phyloP scores from a whole-genome alignment of 2,329 filamentous ascomycete species.

The Triangularia setosa region DNA sequence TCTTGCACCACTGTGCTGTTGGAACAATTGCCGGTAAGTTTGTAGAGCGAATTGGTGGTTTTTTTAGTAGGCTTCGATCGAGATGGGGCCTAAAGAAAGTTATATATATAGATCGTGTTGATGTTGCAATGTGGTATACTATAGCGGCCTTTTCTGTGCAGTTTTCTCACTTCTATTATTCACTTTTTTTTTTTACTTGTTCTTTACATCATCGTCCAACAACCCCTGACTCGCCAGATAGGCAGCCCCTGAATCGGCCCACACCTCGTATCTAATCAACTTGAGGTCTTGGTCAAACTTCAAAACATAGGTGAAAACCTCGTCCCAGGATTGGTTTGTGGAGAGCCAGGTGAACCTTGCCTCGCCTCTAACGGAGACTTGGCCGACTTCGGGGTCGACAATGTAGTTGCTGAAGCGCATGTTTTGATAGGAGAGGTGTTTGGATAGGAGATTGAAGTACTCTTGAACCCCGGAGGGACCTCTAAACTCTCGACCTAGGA shows the following conservation, averaged over 20 bases:
- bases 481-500: conserved; percentile 33
- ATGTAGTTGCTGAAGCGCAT: conserved; percentile 30
- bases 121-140: too few relatives aligned
- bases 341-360: conserved; percentile 33
- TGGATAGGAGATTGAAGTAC: conserved; percentile 30
- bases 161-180: background rate
- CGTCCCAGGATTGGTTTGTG: conserved; percentile 33
- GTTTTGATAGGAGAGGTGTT: conserved; percentile 28
- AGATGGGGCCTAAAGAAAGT: too few relatives aligned
- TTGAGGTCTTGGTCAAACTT: conserved; percentile 28
- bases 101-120: too few relatives aligned
- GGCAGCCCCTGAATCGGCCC: conserved; percentile 37
- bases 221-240: conserved; percentile 55
- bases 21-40: too few relatives aligned
- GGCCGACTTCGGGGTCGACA: conserved; percentile 26
- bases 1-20: too few relatives aligned
- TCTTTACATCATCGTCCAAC: background rate
- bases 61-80: too few relatives aligned
- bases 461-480: conserved; percentile 28
- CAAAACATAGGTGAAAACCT: conserved; percentile 35
- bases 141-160: too few relatives aligned
- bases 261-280: conserved; percentile 33
- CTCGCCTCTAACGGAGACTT: conserved; percentile 31
- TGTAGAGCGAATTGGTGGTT: too few relatives aligned
- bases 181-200: background rate